A percentile compares a stretch with the other conserved stretches of the same genome.
Conservation (phyloP, 1,139 yeast species). For the Hyphopichia fennica region DNA sequence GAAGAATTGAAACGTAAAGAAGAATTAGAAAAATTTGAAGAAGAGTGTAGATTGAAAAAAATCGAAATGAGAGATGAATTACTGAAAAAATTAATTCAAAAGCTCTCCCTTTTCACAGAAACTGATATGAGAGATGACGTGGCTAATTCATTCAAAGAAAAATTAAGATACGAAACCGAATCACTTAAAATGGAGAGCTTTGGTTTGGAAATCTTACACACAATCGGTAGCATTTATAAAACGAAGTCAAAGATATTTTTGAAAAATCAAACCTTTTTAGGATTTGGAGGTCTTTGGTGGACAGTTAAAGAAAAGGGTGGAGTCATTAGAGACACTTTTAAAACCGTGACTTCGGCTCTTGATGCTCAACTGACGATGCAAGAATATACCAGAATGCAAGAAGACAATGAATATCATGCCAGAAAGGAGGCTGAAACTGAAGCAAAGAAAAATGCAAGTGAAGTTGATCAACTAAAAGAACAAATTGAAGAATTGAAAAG, state of each 20-base stretch:
- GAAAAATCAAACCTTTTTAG: slow-evolving; percentile 69
- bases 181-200: slow-evolving; percentile 90
- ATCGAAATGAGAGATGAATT: slow-evolving; percentile 70
- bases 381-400: slow-evolving; percentile 72
- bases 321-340: slow-evolving; percentile 80
- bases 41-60: slow-evolving; percentile 70
- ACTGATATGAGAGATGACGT: slow-evolving; percentile 74
- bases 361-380: slow-evolving; percentile 91
- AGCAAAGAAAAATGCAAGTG: slow-evolving; percentile 10
- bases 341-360: slow-evolving; percentile 78
- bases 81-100: slow-evolving; percentile 61
- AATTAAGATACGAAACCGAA: slow-evolving; percentile 82
- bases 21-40: slow-evolving; percentile 75
- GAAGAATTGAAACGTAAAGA: slow-evolving; percentile 51
- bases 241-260: slow-evolving; percentile 63
- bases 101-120: slow-evolving; percentile 78
- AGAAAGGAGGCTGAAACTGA: slow-evolving; percentile 38
- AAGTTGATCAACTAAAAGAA: slow-evolving; percentile 9
- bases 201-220: slow-evolving; percentile 85
- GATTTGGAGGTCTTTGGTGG: slow-evolving; percentile 83
- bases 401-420: slow-evolving; percentile 52
- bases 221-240: slow-evolving; percentile 77
- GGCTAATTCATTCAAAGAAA: slow-evolving; percentile 64
- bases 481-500: slow-evolving; percentile 5
- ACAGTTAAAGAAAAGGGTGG: slow-evolving; percentile 86